phyloP scores from a whole-genome alignment of 352 stramenopile genomes.

The Globisporangium irregulare region DNA sequence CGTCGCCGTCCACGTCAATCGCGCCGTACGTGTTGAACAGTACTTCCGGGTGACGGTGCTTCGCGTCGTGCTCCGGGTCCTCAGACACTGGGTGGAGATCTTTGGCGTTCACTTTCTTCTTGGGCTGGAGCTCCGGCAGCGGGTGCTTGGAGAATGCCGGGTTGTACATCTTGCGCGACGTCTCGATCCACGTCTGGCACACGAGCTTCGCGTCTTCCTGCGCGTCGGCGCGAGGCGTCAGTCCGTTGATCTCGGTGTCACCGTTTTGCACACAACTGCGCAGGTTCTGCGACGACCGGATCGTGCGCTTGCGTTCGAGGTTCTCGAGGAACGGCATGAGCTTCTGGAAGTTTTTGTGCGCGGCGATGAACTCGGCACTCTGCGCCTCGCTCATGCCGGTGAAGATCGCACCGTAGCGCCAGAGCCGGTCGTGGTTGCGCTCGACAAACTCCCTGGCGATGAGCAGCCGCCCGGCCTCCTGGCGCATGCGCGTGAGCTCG shows the following conservation, averaged over 20 bases:
- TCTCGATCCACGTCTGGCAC: constrained; percentile 59
- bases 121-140: constrained; percentile 44
- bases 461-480: constrained; percentile 48
- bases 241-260: neutral
- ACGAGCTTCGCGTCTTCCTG: constrained; percentile 14
- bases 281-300: constrained; percentile 54
- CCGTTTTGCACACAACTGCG: constrained; percentile 28
- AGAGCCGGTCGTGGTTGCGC: constrained; percentile 60
- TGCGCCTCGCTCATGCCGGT: constrained; percentile 55
- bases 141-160: constrained; percentile 40
- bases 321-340: constrained; percentile 61
- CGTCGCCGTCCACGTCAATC: constrained; percentile 61
- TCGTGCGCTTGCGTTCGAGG: constrained; percentile 51
- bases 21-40: constrained; percentile 48
- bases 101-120: constrained; percentile 27
- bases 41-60: constrained; percentile 15
- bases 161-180: constrained; percentile 48
- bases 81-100: constrained; percentile 10
- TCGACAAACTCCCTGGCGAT: constrained; percentile 72
- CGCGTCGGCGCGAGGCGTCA: neutral
- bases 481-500: constrained; percentile 45
- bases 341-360: constrained; percentile 66
- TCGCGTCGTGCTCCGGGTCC: neutral
- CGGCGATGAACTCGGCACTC: constrained; percentile 56
- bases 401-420: constrained; percentile 68